These are phyloP conservation scores for Glycine tomentella DNA, from an alignment of 306 rosid genomes.

Conservation along the genomic window DNA sequence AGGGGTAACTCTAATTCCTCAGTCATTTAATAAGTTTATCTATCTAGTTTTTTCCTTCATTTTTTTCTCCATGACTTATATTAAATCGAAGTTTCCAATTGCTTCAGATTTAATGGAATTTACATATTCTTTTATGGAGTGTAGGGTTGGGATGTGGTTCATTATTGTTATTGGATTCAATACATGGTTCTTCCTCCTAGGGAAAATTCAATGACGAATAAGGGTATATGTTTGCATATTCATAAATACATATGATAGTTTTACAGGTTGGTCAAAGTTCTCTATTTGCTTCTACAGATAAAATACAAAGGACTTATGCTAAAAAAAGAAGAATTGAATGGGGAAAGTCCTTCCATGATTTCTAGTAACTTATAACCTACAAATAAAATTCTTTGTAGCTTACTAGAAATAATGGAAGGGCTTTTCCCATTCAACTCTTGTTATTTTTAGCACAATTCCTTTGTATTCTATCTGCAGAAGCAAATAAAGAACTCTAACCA, in stretches of 20 bases:
- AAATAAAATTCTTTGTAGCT: too few relatives aligned
- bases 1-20: conserved; percentile 33
- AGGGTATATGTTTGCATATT: conserved; percentile 20
- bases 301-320: not conserved
- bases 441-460: too few relatives aligned
- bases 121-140: not conserved
- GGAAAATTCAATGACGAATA: conserved; percentile 2
- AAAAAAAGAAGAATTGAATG: conserved; percentile 7
- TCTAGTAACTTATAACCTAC: too few relatives aligned
- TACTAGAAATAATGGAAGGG: too few relatives aligned
- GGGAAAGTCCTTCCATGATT: too few relatives aligned
- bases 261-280: conserved; percentile 38
- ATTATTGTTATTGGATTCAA: not conserved
- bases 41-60: not conserved
- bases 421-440: too few relatives aligned
- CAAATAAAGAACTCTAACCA: too few relatives aligned
- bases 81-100: not conserved
- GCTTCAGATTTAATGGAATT: conserved; percentile 1
- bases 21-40: not conserved
- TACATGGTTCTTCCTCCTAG: not conserved
- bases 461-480: too few relatives aligned
- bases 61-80: not conserved
- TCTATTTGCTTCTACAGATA: not conserved
- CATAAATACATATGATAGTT: not conserved
- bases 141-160: not conserved